Percentiles rank a stretch among this genome's conserved stretches.
phyloP scores from a whole-genome alignment of 2,329 filamentous ascomycete species.

The Arthrobotrys musiformis region DNA sequence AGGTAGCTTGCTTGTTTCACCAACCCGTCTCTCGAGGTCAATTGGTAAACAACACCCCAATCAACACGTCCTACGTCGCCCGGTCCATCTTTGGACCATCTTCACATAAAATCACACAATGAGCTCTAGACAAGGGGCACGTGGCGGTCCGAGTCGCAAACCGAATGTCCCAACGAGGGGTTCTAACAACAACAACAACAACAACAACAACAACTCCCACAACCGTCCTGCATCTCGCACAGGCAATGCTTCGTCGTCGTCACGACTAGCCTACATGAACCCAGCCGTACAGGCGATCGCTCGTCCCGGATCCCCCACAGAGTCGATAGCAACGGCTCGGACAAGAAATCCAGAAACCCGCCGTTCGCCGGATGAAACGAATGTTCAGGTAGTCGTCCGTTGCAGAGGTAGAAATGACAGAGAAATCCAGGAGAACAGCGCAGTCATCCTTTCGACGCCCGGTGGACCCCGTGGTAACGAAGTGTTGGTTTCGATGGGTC shows the following conservation, averaged over 20 bases:
- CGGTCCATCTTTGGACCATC: conserved; percentile 38
- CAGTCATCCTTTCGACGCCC: conserved; percentile 82
- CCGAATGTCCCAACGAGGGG: neutral
- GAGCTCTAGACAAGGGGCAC: conserved; percentile 14
- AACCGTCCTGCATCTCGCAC: conserved; percentile 29
- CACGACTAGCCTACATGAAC: conserved; percentile 51
- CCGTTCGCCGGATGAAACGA: conserved; percentile 80
- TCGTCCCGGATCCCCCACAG: conserved; percentile 75
- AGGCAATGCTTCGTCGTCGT: conserved; percentile 9
- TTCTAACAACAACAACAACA: no score
- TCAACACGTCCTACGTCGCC: neutral
- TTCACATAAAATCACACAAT: conserved; percentile 26
- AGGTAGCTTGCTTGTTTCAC: neutral
- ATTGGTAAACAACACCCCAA: neutral
- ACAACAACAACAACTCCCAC: neutral
- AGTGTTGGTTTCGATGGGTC: conserved; percentile 89
- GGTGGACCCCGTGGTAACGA: conserved; percentile 87
- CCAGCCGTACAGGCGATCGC: conserved; percentile 43
- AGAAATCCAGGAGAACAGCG: conserved; percentile 93
- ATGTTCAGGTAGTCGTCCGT: conserved; percentile 96
- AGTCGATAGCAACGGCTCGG: conserved; percentile 71
- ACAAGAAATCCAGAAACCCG: conserved; percentile 63
- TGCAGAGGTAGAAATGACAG: conserved; percentile 92
- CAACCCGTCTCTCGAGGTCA: neutral
- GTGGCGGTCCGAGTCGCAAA: conserved; percentile 34